A percentile compares a stretch with the other conserved stretches of the same genome.
phyloP scores from a whole-genome alignment of 108 stramenopile genomes.

The Cylindrotheca closterium region DNA sequence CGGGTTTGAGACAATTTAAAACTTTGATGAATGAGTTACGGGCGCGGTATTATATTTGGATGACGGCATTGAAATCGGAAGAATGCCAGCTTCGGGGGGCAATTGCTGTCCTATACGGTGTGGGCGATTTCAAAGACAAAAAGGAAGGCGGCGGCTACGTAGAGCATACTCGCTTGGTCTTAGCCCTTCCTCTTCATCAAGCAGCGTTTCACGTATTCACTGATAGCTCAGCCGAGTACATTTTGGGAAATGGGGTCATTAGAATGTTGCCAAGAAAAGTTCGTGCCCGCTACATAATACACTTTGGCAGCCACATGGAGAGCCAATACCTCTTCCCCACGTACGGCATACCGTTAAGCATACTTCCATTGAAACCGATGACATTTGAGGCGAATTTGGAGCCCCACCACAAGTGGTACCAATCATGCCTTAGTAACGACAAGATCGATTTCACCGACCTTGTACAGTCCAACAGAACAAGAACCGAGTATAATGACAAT shows the following conservation, averaged over 20 bases:
- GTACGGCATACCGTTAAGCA: conserved; percentile 3
- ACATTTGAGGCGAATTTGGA: background rate
- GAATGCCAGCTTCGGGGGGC: background rate
- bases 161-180: background rate
- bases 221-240: background rate
- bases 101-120: background rate
- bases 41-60: background rate
- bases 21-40: background rate
- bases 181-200: background rate
- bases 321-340: conserved; percentile 1
- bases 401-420: background rate
- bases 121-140: background rate
- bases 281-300: background rate
- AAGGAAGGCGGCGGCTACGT: background rate
- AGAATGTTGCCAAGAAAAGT: background rate
- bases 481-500: background rate
- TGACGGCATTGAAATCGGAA: background rate
- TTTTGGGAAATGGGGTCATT: background rate
- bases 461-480: background rate
- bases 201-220: background rate
- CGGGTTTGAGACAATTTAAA: background rate
- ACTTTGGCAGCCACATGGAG: conserved; percentile 2
- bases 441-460: background rate
- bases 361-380: conserved; percentile 1
- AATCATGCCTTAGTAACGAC: background rate